Percentiles rank a stretch among this genome's conserved stretches.
Conservation (phyloP, 306 rosid species). For the Pachyrhizus erosus region DNA sequence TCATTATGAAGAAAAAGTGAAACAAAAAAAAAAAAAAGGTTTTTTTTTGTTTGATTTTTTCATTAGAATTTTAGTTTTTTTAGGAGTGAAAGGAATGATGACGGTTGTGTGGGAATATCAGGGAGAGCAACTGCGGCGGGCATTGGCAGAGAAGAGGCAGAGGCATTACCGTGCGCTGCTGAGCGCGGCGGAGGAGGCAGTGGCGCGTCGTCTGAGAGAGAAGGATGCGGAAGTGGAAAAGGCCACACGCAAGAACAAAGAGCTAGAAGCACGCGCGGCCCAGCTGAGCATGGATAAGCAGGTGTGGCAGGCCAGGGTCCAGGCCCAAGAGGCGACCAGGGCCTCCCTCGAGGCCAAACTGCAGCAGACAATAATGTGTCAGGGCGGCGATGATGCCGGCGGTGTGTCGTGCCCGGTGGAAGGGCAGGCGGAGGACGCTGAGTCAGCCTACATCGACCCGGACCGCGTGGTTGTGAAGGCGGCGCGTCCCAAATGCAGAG, state of each 20-base stretch:
- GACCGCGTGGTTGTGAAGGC: conserved; percentile 46
- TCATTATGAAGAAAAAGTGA: neutral
- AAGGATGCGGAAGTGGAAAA: conserved; percentile 74
- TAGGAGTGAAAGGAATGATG: neutral
- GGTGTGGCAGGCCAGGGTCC: conserved; percentile 85
- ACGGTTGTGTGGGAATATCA: conserved; percentile 28
- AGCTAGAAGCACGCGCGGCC: conserved; percentile 85
- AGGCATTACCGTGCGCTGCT: conserved; percentile 68
- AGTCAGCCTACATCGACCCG: conserved; percentile 78
- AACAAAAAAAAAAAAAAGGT: neutral
- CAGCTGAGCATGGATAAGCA: conserved; percentile 79
- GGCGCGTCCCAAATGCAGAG: conserved; percentile 70
- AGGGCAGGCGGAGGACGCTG: conserved; percentile 85
- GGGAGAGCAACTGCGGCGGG: conserved; percentile 78
- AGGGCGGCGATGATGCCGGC: conserved; percentile 37
- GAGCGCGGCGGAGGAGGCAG: conserved; percentile 69
- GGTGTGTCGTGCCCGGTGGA: conserved; percentile 50
- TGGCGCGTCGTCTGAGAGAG: conserved; percentile 61
- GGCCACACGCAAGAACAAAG: conserved; percentile 76
- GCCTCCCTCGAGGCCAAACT: conserved; percentile 75
- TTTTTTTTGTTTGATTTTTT: neutral
- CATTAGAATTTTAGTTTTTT: neutral
- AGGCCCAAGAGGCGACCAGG: conserved; percentile 75
- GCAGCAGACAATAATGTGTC: conserved; percentile 68
- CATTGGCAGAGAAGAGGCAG: conserved; percentile 80